Evolutionary conservation across 495 filamentous ascomycete genomes (phyloP).

Genomic region (Podospora fimiseda): DNA sequence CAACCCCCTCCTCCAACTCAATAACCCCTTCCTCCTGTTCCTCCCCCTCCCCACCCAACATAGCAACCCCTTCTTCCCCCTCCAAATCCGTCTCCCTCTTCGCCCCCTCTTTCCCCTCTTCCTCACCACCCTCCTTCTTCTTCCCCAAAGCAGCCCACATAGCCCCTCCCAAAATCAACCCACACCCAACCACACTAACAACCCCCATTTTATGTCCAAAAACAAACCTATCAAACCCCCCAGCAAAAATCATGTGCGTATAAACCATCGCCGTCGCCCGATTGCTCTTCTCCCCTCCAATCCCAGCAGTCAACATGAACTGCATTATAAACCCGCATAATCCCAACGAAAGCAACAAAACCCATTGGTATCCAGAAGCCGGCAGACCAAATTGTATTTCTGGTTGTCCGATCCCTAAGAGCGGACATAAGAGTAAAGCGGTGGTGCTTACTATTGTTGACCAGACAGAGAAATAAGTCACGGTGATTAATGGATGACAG

Average conservation of each 20-base stretch:
- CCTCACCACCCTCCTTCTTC: conserved; percentile 14
- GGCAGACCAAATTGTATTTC: conserved; percentile 60
- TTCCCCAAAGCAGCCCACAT: conserved; percentile 66
- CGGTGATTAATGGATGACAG: conserved; percentile 76
- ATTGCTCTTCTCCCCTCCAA: conserved; percentile 60
- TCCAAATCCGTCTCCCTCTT: conserved; percentile 7
- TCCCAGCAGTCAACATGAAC: conserved; percentile 74
- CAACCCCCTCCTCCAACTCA: background rate
- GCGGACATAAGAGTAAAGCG: conserved; percentile 47
- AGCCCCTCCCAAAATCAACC: conserved; percentile 72
- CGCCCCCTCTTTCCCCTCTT: conserved; percentile 9
- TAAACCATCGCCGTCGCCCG: conserved; percentile 87
- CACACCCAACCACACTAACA: conserved; percentile 65
- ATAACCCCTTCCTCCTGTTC: conserved; percentile 3
- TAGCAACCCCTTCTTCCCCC: conserved; percentile 18
- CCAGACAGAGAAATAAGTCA: conserved; percentile 77
- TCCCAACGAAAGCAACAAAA: conserved; percentile 60
- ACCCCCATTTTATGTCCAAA: conserved; percentile 64
- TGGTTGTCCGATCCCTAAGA: conserved; percentile 40
- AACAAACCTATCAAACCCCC: conserved; percentile 71
- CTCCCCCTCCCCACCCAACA: conserved; percentile 13
- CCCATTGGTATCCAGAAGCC: conserved; percentile 57
- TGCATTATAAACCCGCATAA: conserved; percentile 80
- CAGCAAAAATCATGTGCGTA: conserved; percentile 85
- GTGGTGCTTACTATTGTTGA: conserved; percentile 60